These are phyloP conservation scores for Perilla frutescens DNA, from an alignment of 257 asterid genomes.

Conservation along the genomic window DNA sequence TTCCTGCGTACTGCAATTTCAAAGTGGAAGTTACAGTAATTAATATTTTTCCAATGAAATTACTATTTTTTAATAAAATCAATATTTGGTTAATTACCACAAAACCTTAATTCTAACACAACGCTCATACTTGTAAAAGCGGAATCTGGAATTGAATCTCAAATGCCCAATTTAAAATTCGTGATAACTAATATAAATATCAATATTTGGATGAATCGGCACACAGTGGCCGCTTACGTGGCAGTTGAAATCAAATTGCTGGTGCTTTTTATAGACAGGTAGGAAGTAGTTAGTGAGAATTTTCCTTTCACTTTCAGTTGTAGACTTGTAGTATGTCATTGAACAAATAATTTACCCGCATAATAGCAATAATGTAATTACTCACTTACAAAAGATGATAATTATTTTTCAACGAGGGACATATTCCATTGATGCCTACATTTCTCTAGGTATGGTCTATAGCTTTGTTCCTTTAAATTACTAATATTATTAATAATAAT, in stretches of 20 bases:
- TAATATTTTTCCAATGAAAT: too few relatives aligned
- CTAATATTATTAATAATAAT: too few relatives aligned
- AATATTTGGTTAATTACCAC: not conserved
- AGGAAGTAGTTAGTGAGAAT: too few relatives aligned
- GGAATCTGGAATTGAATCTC: not conserved
- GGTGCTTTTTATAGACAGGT: constrained; percentile 20
- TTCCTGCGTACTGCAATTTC: too few relatives aligned
- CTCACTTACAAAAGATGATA: not conserved
- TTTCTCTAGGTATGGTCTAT: not conserved
- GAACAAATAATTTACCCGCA: not conserved
- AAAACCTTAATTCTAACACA: too few relatives aligned
- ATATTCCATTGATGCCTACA: not conserved
- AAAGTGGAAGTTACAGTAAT: too few relatives aligned
- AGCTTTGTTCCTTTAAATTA: not conserved
- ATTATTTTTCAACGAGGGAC: not conserved
- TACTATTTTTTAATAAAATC: not conserved
- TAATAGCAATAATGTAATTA: not conserved
- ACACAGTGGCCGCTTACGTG: not conserved
- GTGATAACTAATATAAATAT: not conserved
- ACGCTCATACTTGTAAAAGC: not conserved
- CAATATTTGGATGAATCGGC: not conserved
- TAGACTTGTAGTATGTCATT: too few relatives aligned
- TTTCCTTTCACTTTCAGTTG: too few relatives aligned
- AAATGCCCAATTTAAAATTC: too few relatives aligned
- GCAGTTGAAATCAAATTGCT: constrained; percentile 1